Base-by-base conservation (phyloP, 2,329 filamentous ascomycete species). In the Trichophyton simii region DNA sequence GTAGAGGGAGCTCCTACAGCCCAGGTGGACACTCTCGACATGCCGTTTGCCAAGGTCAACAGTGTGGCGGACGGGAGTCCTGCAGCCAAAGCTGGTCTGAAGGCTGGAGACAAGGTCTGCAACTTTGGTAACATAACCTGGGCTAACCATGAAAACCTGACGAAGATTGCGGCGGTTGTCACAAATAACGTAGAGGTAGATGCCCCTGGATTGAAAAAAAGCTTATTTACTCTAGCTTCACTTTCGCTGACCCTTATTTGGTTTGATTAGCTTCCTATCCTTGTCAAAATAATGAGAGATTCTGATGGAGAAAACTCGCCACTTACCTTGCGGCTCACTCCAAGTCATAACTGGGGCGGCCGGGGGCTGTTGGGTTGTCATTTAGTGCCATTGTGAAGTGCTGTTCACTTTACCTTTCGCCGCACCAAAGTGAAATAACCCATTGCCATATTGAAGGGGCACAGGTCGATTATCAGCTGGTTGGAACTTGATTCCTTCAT, bases 341-440 rank as follows among this genome's bases (percentile, higher is more conserved):
- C 92, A 60, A 82, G 84, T 67, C 83, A 84, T 52, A 81, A 91
- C 70, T 99, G 94, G 92, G 92, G 92, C 66, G 94, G 94, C 34
- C 82, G 90, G 73, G 94, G 92, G 11, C 77, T 95, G 72, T 77
- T 99, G 68, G 92, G 92, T 60, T 99, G 92, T 73, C 91, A 96
- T 76, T 83, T 97, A 65, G 76, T 96, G 66, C 90, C 89, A 28
- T 67, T 95, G 61, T 95, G 34, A 36, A 78, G 82, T 4, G 1
- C 20, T 36, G 11, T 36, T 3, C 8, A 36, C 2, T 13, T 11
- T 3, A 7, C 6, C 28, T 28, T 28, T 28, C 28, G 28, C 34
- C 34, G 11, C 34, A 36, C 11, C 9, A 36, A 13, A 36, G 11
- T 36, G 34, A 36, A 36, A 36, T 36, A 36, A 11, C 11, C 11